These are phyloP conservation scores for Arthrobotrys iridis DNA, from an alignment of 2,329 filamentous ascomycete genomes.

Conservation along the genomic window DNA sequence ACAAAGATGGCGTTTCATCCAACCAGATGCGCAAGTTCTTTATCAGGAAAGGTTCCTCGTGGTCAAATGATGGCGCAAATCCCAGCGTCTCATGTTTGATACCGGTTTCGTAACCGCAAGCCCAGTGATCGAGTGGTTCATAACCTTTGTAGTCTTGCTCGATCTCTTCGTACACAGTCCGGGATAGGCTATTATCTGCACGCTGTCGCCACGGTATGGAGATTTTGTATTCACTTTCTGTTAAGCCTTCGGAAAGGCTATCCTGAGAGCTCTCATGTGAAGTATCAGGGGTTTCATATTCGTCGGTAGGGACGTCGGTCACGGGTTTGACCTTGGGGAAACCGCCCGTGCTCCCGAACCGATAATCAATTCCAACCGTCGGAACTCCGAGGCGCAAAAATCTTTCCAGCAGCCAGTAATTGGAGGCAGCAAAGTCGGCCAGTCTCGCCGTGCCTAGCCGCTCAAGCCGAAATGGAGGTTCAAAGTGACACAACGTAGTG, in stretches of 20 bases:
- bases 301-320: background rate
- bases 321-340: slow-evolving; percentile 8
- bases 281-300: background rate
- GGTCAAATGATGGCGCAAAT: background rate
- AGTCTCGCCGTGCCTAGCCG: slow-evolving; percentile 1
- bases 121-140: background rate
- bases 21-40: slow-evolving; percentile 6
- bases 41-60: background rate
- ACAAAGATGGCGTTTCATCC: background rate
- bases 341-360: slow-evolving; percentile 18
- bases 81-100: background rate
- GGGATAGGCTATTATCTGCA: background rate
- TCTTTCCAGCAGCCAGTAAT: slow-evolving; percentile 25
- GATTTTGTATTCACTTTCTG: slow-evolving; percentile 4
- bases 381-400: background rate
- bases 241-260: background rate
- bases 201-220: background rate
- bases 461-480: slow-evolving; percentile 21
- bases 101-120: background rate
- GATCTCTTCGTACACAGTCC: background rate
- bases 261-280: background rate
- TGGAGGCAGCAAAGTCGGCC: slow-evolving; percentile 17
- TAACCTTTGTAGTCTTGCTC: slow-evolving; percentile 8
- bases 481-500: slow-evolving; percentile 20
- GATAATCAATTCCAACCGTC: slow-evolving; percentile 21